These are phyloP conservation scores for Fusarium cyanostomum DNA, from an alignment of 2,329 filamentous ascomycete species.

Conservation along the genomic window DNA sequence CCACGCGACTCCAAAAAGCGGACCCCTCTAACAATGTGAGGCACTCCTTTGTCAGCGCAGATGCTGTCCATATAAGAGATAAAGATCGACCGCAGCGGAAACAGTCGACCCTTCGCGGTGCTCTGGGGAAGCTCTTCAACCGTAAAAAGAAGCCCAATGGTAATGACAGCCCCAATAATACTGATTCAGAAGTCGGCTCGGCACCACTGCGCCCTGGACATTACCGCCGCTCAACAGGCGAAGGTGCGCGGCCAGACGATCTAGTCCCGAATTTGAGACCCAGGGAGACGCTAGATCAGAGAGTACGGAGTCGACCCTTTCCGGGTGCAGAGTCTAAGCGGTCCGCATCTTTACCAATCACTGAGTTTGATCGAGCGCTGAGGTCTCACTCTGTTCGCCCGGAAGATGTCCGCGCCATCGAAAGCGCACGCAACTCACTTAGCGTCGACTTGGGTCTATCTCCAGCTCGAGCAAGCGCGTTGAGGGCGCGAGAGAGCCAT, in stretches of 20 bases:
- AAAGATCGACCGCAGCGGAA: conserved; percentile 58
- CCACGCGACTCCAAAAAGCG: conserved; percentile 32
- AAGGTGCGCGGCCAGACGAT: conserved; percentile 25
- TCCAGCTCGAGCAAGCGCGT: conserved; percentile 45
- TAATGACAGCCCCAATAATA: conserved; percentile 34
- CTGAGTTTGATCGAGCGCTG: conserved; percentile 68
- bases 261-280: conserved; percentile 23
- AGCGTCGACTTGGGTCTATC: conserved; percentile 55
- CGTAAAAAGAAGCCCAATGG: conserved; percentile 59
- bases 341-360: conserved; percentile 67
- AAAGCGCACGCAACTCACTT: conserved; percentile 63
- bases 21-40: conserved; percentile 53
- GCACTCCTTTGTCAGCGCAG: conserved; percentile 59
- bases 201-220: conserved; percentile 41
- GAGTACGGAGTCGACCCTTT: conserved; percentile 53
- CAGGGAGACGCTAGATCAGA: conserved; percentile 36
- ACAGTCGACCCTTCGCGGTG: conserved; percentile 65
- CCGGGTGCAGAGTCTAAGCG: conserved; percentile 58
- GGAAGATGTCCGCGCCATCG: conserved; percentile 63
- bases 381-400: conserved; percentile 69
- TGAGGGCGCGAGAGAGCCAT: conserved; percentile 50
- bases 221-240: conserved; percentile 31
- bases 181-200: conserved; percentile 34
- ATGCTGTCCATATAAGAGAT: conserved; percentile 27
- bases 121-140: conserved; percentile 67